phyloP scores from a whole-genome alignment of 2,329 filamentous ascomycete genomes.

The Metarhizium album region DNA sequence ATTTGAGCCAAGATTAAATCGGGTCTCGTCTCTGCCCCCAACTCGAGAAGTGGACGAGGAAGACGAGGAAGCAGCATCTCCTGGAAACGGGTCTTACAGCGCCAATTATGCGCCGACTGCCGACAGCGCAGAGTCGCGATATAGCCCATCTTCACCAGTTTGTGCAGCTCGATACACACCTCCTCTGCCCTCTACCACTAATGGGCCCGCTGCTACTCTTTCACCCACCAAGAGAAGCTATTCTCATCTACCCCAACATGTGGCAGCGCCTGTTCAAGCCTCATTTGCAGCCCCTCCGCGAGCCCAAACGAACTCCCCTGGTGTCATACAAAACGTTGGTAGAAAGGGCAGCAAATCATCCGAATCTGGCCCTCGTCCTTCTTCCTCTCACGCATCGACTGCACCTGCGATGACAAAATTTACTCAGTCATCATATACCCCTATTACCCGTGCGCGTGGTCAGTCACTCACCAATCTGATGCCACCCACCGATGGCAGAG shows the following conservation, averaged over 20 bases:
- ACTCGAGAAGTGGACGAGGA: slow-evolving; percentile 53
- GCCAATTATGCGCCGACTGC: slow-evolving; percentile 14
- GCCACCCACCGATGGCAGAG: slow-evolving; percentile 52
- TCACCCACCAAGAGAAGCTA: slow-evolving; percentile 46
- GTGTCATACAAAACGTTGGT: slow-evolving; percentile 27
- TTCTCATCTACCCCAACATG: slow-evolving; percentile 37
- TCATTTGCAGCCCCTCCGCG: slow-evolving; percentile 44
- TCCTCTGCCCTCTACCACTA: slow-evolving; percentile 30
- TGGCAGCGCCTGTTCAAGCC: slow-evolving; percentile 19
- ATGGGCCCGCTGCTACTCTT: slow-evolving; percentile 28
- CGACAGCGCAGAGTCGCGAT: slow-evolving; percentile 23
- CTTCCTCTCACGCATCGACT: slow-evolving; percentile 38
- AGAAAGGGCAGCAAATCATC: slow-evolving; percentile 20
- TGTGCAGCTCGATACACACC: slow-evolving; percentile 33
- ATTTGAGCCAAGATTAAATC: slow-evolving; percentile 43
- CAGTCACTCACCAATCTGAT: slow-evolving; percentile 48
- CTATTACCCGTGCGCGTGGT: slow-evolving; percentile 33
- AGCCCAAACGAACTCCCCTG: slow-evolving; percentile 53
- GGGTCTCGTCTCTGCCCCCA: slow-evolving; percentile 47
- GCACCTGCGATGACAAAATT: slow-evolving; percentile 21
- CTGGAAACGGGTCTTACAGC: slow-evolving; percentile 16
- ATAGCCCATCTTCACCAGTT: slow-evolving; percentile 25
- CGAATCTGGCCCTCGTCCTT: slow-evolving; percentile 42
- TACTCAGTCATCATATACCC: slow-evolving; percentile 16
- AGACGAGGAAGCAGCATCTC: slow-evolving; percentile 14